Base-by-base conservation (phyloP, 1,284 basidiomycete species). In the Moesziomyces sp. region DNA sequence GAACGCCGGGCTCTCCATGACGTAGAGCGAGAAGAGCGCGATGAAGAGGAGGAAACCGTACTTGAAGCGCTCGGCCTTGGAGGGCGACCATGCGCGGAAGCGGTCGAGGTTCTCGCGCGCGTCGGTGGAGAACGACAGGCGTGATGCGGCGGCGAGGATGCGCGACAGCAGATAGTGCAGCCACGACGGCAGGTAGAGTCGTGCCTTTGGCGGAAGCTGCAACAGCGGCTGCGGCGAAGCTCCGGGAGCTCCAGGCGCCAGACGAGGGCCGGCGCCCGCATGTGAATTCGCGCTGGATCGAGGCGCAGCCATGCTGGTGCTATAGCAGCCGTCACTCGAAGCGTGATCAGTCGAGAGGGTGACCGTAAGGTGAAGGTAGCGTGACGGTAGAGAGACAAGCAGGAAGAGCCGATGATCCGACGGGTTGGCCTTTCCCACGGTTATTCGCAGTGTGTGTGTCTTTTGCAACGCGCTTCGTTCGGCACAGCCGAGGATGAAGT, bases 1-100 rank as follows among this genome's bases (percentile, higher is more conserved):
- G 78, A 91, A 90, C 0, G 64, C 52, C 0, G 92, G 91, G 0
- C 86, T 85, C 57, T 88, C 85, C 91, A 97, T 94, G 72, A 96
- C 87, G 55, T 86, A 87, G 63, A 97, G 86, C 87, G 91, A 93
- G 84, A 94, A 92, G 14, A 87, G 73, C 43, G 92, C 91, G 40
- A 82, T 63, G 45, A 60, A 69, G 30, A 77, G 42, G 51, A 84
- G 61, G 49, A 81, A 71, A 16, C 62, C 72, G 52, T 78, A 84
- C 58, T 83, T 83, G 73, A 83, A 55, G 33, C 73, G 66, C 40
- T 84, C 80, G 18, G 57, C 59, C 18, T 69, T 63, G 21, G 60
- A 61, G 16, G 78, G 66, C 9, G 66, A 57, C 68, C 81, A 80
- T 14, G 67, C 62, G 24, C 78, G 63, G 11, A 83, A 63, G 2